These are phyloP conservation scores for Microdochium nivale DNA, from an alignment of 2,329 filamentous ascomycete genomes.

Conservation along the genomic window DNA sequence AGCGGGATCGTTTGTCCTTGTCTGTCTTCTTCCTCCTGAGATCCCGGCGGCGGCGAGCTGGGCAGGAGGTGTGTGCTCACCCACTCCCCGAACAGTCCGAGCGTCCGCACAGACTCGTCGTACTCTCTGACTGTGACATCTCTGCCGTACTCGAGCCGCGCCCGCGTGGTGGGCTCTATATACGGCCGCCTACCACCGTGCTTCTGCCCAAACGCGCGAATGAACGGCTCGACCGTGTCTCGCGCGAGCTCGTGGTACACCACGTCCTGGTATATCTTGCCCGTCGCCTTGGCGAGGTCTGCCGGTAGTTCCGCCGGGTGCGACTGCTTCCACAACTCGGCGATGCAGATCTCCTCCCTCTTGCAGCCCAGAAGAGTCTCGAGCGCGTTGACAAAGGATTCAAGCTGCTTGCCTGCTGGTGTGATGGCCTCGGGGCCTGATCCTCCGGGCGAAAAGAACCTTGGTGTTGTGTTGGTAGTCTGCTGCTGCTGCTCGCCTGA, in stretches of 20 bases:
- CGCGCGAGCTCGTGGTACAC: constrained; percentile 5
- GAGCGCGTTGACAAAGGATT: constrained; percentile 5
- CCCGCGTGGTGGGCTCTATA: constrained; percentile 8
- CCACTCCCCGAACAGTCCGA: constrained; percentile 6
- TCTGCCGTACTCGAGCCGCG: constrained; percentile 7
- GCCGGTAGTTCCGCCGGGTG: constrained; percentile 2
- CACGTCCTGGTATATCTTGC: constrained; percentile 7
- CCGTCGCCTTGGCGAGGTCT: constrained; percentile 6
- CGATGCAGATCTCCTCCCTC: constrained; percentile 6
- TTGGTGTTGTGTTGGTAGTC: constrained; percentile 1
- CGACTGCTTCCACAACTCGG: constrained; percentile 7
- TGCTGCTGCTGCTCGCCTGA: neutral
- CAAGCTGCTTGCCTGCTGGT: constrained; percentile 3
- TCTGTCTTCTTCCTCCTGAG: neutral
- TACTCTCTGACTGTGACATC: constrained; percentile 1
- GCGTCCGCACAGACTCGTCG: neutral
- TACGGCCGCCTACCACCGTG: constrained; percentile 3
- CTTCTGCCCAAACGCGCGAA: constrained; percentile 2
- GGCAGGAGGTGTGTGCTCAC: constrained; percentile 7
- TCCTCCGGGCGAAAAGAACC: constrained; percentile 5
- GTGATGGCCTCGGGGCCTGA: neutral
- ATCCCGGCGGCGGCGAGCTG: neutral
- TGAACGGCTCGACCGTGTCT: constrained; percentile 4
- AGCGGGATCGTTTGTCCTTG: constrained; percentile 3
- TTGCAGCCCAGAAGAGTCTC: constrained; percentile 4